phyloP scores from a whole-genome alignment of 192 early-diverging fungal genomes.

The Gamsiella multidivaricata region DNA sequence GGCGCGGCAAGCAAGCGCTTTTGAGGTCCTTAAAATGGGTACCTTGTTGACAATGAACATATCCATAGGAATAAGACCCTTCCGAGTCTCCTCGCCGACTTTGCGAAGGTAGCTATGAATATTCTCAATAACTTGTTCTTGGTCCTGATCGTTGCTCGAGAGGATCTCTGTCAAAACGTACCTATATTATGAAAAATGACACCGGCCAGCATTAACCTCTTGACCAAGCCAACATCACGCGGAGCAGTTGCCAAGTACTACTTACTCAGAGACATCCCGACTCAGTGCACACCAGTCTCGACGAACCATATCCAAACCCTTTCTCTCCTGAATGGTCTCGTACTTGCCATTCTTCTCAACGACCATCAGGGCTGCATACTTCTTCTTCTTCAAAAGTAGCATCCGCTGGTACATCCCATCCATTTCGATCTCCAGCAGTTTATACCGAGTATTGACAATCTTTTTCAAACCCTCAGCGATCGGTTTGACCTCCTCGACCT shows the following conservation, averaged over 20 bases:
- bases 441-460: conserved; percentile 91
- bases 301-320: conserved; percentile 95
- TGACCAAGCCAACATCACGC: conserved; percentile 16
- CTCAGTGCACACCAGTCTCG: conserved; percentile 98
- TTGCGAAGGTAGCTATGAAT: conserved; percentile 81
- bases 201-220: conserved; percentile 17
- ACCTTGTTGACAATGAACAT: conserved; percentile 95
- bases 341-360: conserved; percentile 68
- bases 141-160: conserved; percentile 55
- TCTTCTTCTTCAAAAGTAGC: conserved; percentile 97
- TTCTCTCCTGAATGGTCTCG: conserved; percentile 77
- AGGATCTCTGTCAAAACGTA: conserved; percentile 74
- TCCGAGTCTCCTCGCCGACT: conserved; percentile 78
- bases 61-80: conserved; percentile 75
- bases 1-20: no score
- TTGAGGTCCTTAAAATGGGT: no score
- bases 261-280: conserved; percentile 85
- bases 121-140: conserved; percentile 77
- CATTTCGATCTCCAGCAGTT: conserved; percentile 95
- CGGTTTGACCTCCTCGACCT: conserved; percentile 77
- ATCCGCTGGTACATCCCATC: conserved; percentile 93
- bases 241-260: not conserved
- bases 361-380: conserved; percentile 90
- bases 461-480: conserved; percentile 86
- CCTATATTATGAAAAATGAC: conserved; percentile 46